These are phyloP conservation scores for Phialophora chinensis DNA, from an alignment of 2,329 filamentous ascomycete species.

Conservation along the genomic window DNA sequence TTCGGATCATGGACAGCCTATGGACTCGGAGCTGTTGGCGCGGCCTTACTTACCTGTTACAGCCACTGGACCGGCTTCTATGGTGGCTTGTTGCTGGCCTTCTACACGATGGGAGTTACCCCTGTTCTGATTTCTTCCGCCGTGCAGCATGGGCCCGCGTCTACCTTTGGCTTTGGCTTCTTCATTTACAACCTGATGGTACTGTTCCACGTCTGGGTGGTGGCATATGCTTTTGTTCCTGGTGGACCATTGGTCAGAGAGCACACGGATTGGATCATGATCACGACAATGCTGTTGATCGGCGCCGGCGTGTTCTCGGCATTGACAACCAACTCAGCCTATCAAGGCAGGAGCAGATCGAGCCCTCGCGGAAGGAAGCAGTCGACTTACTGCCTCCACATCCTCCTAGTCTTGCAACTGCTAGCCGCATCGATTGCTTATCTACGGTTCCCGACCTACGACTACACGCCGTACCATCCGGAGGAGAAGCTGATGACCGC, in stretches of 20 bases:
- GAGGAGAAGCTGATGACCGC: conserved; percentile 88
- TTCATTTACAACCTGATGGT: conserved; percentile 91
- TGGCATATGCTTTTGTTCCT: conserved; percentile 96
- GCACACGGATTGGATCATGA: conserved; percentile 95
- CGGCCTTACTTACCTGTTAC: conserved; percentile 75
- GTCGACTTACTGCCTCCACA: conserved; percentile 72
- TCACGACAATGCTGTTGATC: conserved; percentile 79
- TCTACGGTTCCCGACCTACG: conserved; percentile 87
- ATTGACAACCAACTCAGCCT: conserved; percentile 58
- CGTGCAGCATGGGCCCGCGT: conserved; percentile 74
- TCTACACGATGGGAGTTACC: conserved; percentile 81
- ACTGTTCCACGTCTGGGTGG: conserved; percentile 98
- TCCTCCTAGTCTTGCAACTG: conserved; percentile 77
- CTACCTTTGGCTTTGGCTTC: conserved; percentile 86
- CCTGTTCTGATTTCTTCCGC: conserved; percentile 77
- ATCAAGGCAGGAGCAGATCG: conserved; percentile 42
- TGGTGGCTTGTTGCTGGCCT: conserved; percentile 74
- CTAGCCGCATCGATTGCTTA: conserved; percentile 82
- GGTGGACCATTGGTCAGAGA: conserved; percentile 91
- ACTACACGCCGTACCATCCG: conserved; percentile 88
- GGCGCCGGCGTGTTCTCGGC: conserved; percentile 81
- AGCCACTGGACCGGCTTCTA: conserved; percentile 89
- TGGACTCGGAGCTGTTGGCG: conserved; percentile 77
- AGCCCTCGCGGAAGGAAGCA: conserved; percentile 55
- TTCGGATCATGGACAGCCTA: conserved; percentile 80